phyloP scores from a whole-genome alignment of 768 basidiomycete species.

The Flagelloscypha sp. region DNA sequence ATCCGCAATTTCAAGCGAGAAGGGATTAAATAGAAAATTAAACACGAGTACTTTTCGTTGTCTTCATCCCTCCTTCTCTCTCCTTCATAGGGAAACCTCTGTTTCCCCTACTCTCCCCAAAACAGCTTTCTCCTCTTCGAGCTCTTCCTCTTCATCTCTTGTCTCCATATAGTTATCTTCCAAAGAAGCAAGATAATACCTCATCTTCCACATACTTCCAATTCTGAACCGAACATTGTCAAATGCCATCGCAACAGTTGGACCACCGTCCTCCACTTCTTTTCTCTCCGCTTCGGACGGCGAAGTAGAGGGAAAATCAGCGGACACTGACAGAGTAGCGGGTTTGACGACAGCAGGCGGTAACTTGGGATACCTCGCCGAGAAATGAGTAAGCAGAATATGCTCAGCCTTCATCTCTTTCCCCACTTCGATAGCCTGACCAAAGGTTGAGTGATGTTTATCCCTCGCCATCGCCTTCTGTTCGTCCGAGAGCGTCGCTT shows the following conservation, averaged over 20 bases:
- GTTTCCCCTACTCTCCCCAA: no score
- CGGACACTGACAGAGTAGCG: conserved; percentile 6
- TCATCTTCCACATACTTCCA: conserved; percentile 81
- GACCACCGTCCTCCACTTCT: conserved; percentile 19
- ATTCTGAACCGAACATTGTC: conserved; percentile 69
- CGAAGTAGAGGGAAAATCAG: no score
- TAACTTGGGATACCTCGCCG: conserved; percentile 85
- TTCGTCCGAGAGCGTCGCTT: conserved; percentile 87
- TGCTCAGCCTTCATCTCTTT: conserved; percentile 73
- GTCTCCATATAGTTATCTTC: conserved; percentile 53
- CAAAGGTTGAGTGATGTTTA: conserved; percentile 87
- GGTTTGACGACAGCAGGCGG: conserved; percentile 41
- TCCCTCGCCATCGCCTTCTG: conserved; percentile 59
- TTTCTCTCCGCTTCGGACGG: conserved; percentile 9
- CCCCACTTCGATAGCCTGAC: conserved; percentile 79
- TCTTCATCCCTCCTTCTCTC: no score
- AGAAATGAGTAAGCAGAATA: conserved; percentile 92
- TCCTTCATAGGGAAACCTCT: no score
- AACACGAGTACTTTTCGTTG: no score
- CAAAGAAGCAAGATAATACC: conserved; percentile 65
- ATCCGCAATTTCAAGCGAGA: no score
- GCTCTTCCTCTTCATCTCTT: conserved; percentile 35
- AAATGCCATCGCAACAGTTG: conserved; percentile 67
- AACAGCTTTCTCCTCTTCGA: conserved; percentile 5
- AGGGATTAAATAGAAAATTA: no score